These are phyloP conservation scores for Cucurbita ficifolia DNA, from an alignment of 306 rosid species.

Conservation along the genomic window DNA sequence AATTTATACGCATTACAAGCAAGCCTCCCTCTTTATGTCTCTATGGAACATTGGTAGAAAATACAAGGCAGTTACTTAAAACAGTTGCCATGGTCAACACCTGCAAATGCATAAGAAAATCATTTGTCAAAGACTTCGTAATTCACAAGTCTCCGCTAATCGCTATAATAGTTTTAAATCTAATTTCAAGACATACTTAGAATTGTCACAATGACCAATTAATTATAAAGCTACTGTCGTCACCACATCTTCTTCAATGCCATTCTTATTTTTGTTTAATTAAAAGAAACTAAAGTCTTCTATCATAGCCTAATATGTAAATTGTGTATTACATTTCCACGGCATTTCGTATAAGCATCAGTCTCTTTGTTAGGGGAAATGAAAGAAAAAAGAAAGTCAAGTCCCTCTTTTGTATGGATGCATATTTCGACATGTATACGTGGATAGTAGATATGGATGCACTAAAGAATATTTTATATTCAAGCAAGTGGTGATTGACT, in stretches of 20 bases:
- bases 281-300: background rate
- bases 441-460: conserved; percentile 1
- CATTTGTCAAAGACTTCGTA: background rate
- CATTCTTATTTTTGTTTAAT: background rate
- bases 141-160: background rate
- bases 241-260: background rate
- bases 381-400: background rate
- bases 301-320: background rate
- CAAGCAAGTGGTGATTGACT: background rate
- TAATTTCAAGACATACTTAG: background rate
- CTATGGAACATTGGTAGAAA: background rate
- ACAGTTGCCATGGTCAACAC: background rate
- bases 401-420: background rate
- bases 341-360: background rate
- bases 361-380: background rate
- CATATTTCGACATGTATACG: background rate
- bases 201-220: background rate
- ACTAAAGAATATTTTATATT: background rate
- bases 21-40: background rate
- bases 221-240: background rate
- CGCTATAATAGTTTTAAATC: background rate
- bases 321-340: background rate
- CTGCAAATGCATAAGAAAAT: background rate
- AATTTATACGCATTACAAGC: background rate
- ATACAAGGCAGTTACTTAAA: background rate